phyloP scores from a whole-genome alignment of 305 asterid species.

The Fraxinus floribunda region DNA sequence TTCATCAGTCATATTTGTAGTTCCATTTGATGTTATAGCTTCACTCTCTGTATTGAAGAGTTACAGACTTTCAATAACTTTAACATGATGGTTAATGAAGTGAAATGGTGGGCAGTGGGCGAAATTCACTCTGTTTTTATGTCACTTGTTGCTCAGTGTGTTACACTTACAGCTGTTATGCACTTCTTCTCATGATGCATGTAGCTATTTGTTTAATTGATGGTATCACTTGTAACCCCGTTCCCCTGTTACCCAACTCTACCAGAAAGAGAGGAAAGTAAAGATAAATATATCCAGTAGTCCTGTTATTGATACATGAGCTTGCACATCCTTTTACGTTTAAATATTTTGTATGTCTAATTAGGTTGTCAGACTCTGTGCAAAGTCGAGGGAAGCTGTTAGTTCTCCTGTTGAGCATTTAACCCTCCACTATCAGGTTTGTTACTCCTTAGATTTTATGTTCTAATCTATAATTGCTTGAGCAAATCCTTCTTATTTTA shows the following conservation, averaged over 20 bases:
- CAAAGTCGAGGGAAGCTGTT: conserved; percentile 99
- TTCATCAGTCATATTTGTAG: neutral
- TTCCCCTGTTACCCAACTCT: conserved; percentile 6
- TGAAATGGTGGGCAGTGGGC: neutral
- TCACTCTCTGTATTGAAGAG: conserved; percentile 14
- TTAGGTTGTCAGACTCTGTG: conserved; percentile 95
- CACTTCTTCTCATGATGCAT: neutral
- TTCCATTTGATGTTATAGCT: neutral
- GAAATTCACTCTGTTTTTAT: neutral
- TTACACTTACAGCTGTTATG: neutral
- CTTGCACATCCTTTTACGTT: neutral
- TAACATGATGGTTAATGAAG: neutral
- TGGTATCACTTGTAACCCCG: neutral
- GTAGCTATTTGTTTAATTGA: neutral
- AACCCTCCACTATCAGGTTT: conserved; percentile 95
- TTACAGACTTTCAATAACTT: neutral
- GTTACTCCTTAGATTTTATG: conserved; percentile 9
- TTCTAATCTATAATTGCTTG: neutral
- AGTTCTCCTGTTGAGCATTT: conserved; percentile 98
- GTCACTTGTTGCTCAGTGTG: neutral
- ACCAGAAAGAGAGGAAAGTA: neutral
- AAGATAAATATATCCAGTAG: neutral
- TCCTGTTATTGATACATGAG: conserved; percentile 13
- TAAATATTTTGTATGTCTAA: conserved; percentile 6
- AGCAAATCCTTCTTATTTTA: neutral